Evolutionary conservation across 73 alveolate species (phyloP), one percentile per base, ranked within the genome.

Genomic region (Stentor roeselii): DNA sequence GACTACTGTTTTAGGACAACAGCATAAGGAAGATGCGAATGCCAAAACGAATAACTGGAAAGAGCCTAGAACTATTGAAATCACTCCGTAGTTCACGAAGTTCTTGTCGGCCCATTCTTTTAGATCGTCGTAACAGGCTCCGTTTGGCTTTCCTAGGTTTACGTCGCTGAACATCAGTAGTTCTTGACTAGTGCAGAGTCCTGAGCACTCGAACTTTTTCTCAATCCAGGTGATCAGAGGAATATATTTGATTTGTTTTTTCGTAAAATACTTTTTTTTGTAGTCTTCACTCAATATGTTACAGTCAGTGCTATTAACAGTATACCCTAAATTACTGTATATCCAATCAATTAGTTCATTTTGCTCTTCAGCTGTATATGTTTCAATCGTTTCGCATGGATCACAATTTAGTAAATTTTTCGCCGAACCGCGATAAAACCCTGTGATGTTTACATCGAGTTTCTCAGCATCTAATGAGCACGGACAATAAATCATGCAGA

Each of bases 401-500:
- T 76, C 37, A 34, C 84, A 76, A n/a, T 32, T 27, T 1, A 14
- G n/a, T 37, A 76, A 14, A 76, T 34, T 35, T n/a, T 32, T 39
- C 32, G 75, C 84, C 32, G 1, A 21, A 6, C 84, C 84, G 32
- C 82, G 67, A 50, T 67, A 21, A 67, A 32, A 21, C 2, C 34
- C 41, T 30, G 80, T 30, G 42, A 11, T 21, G 2, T 67, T 34
- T 30, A 32, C 41, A 21, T 21, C n/a, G 37, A 32, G 80, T 1
- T 67, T 67, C 15, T 21, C 80, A 21, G 37, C 34, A 1, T 67
- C 37, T 32, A 67, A 2, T 27, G n/a, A 21, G 37, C 80, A 67
- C 21, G 80, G 80, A 67, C 80, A 67, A 67, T 67, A 67, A 67
- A 21, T 14, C 34, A 40, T 67, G 80, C 80, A 67, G 41, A 67